A percentile compares a stretch with the other conserved stretches of the same genome.
Conservation (phyloP, 805 yeast species). For the Wickerhamiella vanderwaltii region DNA sequence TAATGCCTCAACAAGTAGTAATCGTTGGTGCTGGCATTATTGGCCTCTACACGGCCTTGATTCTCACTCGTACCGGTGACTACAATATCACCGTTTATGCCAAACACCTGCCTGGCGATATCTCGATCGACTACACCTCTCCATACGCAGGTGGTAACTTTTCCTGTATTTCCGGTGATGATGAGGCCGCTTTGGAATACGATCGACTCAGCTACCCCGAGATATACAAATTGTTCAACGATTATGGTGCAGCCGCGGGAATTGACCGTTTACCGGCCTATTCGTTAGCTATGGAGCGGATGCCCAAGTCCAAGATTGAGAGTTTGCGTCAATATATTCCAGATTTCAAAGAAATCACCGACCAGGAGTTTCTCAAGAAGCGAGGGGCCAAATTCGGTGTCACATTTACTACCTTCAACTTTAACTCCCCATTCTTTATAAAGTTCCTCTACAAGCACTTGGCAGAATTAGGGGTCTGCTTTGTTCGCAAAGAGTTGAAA, state of each 20-base stretch:
- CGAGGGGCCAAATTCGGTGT: constrained; percentile 46
- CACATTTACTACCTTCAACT: constrained; percentile 48
- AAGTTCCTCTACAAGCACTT: constrained; percentile 37
- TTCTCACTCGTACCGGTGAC: constrained; percentile 34
- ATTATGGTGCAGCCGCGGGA: constrained; percentile 45
- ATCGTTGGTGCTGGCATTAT: constrained; percentile 49
- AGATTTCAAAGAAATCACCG: constrained; percentile 32
- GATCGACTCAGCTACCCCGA: constrained; percentile 48
- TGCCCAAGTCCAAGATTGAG: constrained; percentile 35
- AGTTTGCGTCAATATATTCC: constrained; percentile 40
- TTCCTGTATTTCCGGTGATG: constrained; percentile 49
- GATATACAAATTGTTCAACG: constrained; percentile 32
- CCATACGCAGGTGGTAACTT: constrained; percentile 72
- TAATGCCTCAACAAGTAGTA: constrained; percentile 16
- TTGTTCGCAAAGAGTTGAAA: constrained; percentile 35
- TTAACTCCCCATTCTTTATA: constrained; percentile 57
- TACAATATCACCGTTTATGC: constrained; percentile 46
- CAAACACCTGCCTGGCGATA: constrained; percentile 66
- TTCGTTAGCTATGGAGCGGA: constrained; percentile 45
- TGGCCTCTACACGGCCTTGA: constrained; percentile 51
- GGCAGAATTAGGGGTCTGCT: constrained; percentile 38
- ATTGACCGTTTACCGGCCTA: constrained; percentile 42
- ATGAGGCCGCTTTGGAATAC: constrained; percentile 36
- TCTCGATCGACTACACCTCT: constrained; percentile 58
- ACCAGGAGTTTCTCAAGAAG: constrained; percentile 33